A percentile compares a stretch with the other conserved stretches of the same genome.
Evolutionary conservation across 495 filamentous ascomycete genomes (phyloP).

Genomic region (Penicillium ucsense): DNA sequence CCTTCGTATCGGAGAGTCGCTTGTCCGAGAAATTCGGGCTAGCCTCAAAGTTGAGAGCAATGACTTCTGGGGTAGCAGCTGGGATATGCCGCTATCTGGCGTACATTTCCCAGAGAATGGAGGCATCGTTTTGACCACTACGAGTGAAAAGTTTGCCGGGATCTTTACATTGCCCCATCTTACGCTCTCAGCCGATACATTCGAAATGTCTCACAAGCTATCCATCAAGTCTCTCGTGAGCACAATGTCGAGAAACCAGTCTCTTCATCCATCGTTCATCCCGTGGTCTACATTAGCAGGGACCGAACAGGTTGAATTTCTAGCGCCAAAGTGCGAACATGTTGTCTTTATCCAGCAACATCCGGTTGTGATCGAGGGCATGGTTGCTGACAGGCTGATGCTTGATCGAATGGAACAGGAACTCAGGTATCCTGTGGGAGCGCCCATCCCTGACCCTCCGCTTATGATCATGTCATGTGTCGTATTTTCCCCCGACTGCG

Average conservation of each 20-base stretch:
- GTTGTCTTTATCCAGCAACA: slow-evolving; percentile 83
- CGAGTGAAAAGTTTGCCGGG: slow-evolving; percentile 85
- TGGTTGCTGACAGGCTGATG: slow-evolving; percentile 23
- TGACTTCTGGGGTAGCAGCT: slow-evolving; percentile 54
- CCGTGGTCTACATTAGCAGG: slow-evolving; percentile 57
- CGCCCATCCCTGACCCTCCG: slow-evolving; percentile 57
- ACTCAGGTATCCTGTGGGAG: slow-evolving; percentile 74
- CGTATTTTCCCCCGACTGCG: slow-evolving; percentile 90
- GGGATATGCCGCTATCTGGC: slow-evolving; percentile 67
- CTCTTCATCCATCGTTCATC: slow-evolving; percentile 39
- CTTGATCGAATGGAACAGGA: slow-evolving; percentile 72
- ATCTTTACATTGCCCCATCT: slow-evolving; percentile 85
- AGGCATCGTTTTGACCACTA: slow-evolving; percentile 69
- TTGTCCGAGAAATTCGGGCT: slow-evolving; percentile 52
- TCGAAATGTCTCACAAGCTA: slow-evolving; percentile 53
- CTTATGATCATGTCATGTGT: slow-evolving; percentile 71
- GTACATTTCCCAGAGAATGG: slow-evolving; percentile 74
- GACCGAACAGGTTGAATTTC: slow-evolving; percentile 45
- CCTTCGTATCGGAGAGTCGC: slow-evolving; percentile 18
- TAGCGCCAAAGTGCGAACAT: slow-evolving; percentile 75
- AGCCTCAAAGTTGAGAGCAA: slow-evolving; percentile 62
- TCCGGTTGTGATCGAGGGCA: slow-evolving; percentile 32
- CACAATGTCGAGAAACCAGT: slow-evolving; percentile 50
- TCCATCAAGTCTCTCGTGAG: slow-evolving; percentile 62
- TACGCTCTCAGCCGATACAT: slow-evolving; percentile 53